Base-by-base conservation (phyloP, 2,329 filamentous ascomycete species). In the Dactylellina haptotyla region DNA sequence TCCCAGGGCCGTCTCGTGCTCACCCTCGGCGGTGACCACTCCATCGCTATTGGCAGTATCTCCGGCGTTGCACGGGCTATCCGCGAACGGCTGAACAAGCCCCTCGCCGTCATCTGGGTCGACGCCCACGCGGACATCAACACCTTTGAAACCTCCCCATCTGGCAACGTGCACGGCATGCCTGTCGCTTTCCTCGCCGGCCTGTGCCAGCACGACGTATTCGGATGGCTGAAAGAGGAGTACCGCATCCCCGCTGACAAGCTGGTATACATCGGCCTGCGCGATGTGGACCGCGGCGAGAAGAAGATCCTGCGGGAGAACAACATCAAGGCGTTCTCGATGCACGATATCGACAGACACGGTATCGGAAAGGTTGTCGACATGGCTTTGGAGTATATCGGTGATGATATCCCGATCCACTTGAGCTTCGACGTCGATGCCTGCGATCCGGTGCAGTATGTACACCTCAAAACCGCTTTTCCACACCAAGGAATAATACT, bases 81-180 rank as follows among this genome's bases (percentile, higher is more conserved):
- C 41, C 88, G 91, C 69, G 93, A 99, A 85, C 84, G 94, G 16
- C 83, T 96, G 70, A 87, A 84, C 12, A 86, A 90, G 64, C 94
- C 98, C 78, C 89, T 97, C 75, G 95, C 93, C 10, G 92, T 99
- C 67, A 96, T 99, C 81, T 99, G 95, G 95, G 95, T 99, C 30
- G 95, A 99, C 82, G 95, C 95, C 25, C 95, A 99, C 82, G 90
- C 94, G 62, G 95, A 99, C 82, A 97, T 99, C 84, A 99, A 99
- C 84, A 93, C 91, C 0, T 95, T 94, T 59, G 93, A 98, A 86
- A 90, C 88, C 51, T 94, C 90, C 76, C 90, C 86, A 43, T 95
- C 90, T 77, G 95, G 95, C 32, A 98, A 98, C 82, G 90, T 99
- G 75, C 95, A 99, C 83, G 95, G 95, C 78, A 99, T 99, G 95